These are phyloP conservation scores for Pachysolen tannophilus DNA, from an alignment of 805 yeast genomes.

Conservation along the genomic window DNA sequence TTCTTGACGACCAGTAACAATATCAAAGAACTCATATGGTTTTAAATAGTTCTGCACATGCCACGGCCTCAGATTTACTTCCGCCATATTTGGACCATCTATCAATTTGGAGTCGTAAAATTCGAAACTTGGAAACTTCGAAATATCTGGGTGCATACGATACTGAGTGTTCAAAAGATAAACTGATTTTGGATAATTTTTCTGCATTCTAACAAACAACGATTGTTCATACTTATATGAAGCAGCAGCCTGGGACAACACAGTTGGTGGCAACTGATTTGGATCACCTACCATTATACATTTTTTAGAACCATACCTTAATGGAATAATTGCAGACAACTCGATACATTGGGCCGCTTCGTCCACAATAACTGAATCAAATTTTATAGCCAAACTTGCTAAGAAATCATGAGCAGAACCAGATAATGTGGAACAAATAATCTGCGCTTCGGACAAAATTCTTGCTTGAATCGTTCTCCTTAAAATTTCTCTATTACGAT, in stretches of 20 bases:
- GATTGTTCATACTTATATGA: slow-evolving; percentile 78
- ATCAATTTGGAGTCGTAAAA: slow-evolving; percentile 67
- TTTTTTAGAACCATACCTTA: slow-evolving; percentile 80
- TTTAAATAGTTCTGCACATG: slow-evolving; percentile 46
- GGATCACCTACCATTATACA: slow-evolving; percentile 99
- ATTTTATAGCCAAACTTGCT: slow-evolving; percentile 63
- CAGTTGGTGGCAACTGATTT: slow-evolving; percentile 96
- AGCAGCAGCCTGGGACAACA: slow-evolving; percentile 82
- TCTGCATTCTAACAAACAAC: slow-evolving; percentile 89
- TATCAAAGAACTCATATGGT: slow-evolving; percentile 77
- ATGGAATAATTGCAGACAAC: slow-evolving; percentile 81
- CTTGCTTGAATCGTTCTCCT: slow-evolving; percentile 68
- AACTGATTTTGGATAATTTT: slow-evolving; percentile 48
- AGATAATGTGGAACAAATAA: slow-evolving; percentile 86
- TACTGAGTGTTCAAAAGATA: slow-evolving; percentile 83
- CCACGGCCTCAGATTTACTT: slow-evolving; percentile 59
- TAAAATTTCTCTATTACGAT: slow-evolving; percentile 71
- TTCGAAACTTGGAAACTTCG: slow-evolving; percentile 76
- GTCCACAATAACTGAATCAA: slow-evolving; percentile 88
- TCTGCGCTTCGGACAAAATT: slow-evolving; percentile 65
- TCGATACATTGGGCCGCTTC: slow-evolving; percentile 98
- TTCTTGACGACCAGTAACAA: slow-evolving; percentile 54
- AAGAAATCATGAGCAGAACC: slow-evolving; percentile 91
- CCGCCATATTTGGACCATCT: slow-evolving; percentile 74
- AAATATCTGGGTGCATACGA: slow-evolving; percentile 95